Base-by-base conservation (phyloP, 371 early-diverging fungal species). In the Mucor plumbeus region DNA sequence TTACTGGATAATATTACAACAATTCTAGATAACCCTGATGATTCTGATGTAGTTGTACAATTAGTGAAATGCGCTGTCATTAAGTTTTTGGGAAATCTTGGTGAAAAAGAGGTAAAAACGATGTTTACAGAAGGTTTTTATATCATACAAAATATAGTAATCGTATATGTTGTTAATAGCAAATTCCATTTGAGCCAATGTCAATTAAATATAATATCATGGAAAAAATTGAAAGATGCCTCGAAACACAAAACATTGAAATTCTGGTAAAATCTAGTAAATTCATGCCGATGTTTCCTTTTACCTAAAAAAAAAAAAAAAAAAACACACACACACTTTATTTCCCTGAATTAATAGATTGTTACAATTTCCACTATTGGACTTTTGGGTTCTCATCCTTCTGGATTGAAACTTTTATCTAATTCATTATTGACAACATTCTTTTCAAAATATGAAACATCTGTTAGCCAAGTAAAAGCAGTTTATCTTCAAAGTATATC, bases 71-170 rank as follows among this genome's bases (percentile, higher is more conserved):
- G 75, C 47, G 70, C 78, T 14, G 71, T 71, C 17, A 41, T 85
- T 54, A 80, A 83, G 47, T 78, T 85, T 61, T 73, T 84, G 69
- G 84, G 81, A 17, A 68, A 64, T 57, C 64, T 83, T 44, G 76
- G 75, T 21, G 73, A 73, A 50, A 76, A 73, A 19, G 59, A 65
- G 63, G 74, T 75, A 41, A 34, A 19, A 35, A 19, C 41, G 5
- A 35, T 33, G 35, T 53, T 2, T 31, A 31, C 14, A 53, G 21
- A 9, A 53, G n/a, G 5, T 7, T 44, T 44, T 44, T 41, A 3
- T 26, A 26, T 26, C 26, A 26, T 26, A 26, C 26, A 26, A 26
- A 26, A 26, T 1, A 26, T 26, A 26, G 26, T 26, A 26, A 26
- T 26, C 26, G 26, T 3, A 3, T 26, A 26, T 26, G 26, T 26